Percentiles rank a stretch among this genome's conserved stretches.
Evolutionary conservation across 2,329 filamentous ascomycete species (phyloP).

Genomic region (Talaromyces verruculosus): DNA sequence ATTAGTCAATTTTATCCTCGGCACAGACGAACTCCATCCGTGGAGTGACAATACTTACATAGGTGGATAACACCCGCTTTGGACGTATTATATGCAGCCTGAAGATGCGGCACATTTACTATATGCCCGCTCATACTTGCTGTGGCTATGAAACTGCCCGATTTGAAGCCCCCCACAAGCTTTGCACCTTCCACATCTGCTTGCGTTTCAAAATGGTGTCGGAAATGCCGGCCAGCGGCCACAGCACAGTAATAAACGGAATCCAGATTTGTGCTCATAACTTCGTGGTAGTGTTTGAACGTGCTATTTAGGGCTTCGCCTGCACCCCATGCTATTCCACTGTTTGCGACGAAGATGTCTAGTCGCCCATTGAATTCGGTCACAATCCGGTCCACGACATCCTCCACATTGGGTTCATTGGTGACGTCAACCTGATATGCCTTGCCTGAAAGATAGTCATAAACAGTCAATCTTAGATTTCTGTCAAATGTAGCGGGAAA

Average conservation of each 20-base stretch:
- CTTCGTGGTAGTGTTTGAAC: conserved; percentile 27
- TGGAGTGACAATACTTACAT: conserved; percentile 38
- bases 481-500: no score
- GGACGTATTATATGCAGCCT: conserved; percentile 58
- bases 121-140: conserved; percentile 53
- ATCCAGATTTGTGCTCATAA: background rate
- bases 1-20: background rate
- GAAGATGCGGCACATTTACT: conserved; percentile 55
- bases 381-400: background rate
- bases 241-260: background rate
- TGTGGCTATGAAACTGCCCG: conserved; percentile 46
- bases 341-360: conserved; percentile 18
- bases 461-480: no score
- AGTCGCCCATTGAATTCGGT: conserved; percentile 12
- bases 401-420: background rate
- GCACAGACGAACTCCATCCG: conserved; percentile 28
- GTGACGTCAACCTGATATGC: background rate
- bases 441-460: background rate
- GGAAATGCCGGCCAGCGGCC: background rate
- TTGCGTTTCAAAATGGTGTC: background rate
- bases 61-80: conserved; percentile 60
- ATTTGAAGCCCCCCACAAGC: background rate
- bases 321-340: conserved; percentile 16
- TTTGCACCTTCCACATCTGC: background rate
- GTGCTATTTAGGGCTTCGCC: conserved; percentile 8